Percentiles rank a stretch among this genome's conserved stretches.
phyloP scores from a whole-genome alignment of 257 asterid species.

The Verbascum thapsus region DNA sequence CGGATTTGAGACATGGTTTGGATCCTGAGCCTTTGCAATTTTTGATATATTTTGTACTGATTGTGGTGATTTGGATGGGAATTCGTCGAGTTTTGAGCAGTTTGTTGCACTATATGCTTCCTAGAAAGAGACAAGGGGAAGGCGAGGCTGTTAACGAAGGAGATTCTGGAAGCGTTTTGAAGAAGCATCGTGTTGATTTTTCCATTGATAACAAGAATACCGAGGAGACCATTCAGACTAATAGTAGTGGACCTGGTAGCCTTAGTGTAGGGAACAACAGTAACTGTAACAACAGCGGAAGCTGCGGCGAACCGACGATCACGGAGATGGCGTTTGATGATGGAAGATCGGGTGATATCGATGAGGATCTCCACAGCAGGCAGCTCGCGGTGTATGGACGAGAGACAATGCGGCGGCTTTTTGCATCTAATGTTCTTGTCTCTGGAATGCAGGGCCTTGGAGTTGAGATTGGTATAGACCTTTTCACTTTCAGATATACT shows the following conservation, averaged over 20 bases:
- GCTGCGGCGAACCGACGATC: slow-evolving; percentile 44
- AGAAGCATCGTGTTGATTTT: slow-evolving; percentile 58
- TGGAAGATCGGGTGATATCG: slow-evolving; percentile 78
- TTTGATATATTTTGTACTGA: slow-evolving; percentile 30
- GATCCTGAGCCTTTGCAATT: slow-evolving; percentile 27
- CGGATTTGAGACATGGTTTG: slow-evolving; percentile 16
- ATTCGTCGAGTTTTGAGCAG: slow-evolving; percentile 58
- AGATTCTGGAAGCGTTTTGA: slow-evolving; percentile 45
- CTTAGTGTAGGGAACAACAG: slow-evolving; percentile 38
- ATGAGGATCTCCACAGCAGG: slow-evolving; percentile 97
- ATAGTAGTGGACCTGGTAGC: slow-evolving; percentile 32
- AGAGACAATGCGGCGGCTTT: slow-evolving; percentile 90
- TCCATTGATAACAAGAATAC: slow-evolving; percentile 30
- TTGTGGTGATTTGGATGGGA: slow-evolving; percentile 56
- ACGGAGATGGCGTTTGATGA: slow-evolving; percentile 84
- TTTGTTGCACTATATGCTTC: slow-evolving; percentile 93
- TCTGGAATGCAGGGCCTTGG: slow-evolving; percentile 97
- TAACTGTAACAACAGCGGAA: slow-evolving; percentile 42
- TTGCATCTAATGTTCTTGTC: slow-evolving; percentile 79
- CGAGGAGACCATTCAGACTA: slow-evolving; percentile 29
- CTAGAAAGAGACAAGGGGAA: slow-evolving; percentile 91
- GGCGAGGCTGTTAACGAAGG: slow-evolving; percentile 76
- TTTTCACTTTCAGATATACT: background rate
- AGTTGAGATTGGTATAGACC: slow-evolving; percentile 73
- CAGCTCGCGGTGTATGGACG: slow-evolving; percentile 97